Conservation (phyloP, 768 basidiomycete genomes). For the Mycena kentingensis region DNA sequence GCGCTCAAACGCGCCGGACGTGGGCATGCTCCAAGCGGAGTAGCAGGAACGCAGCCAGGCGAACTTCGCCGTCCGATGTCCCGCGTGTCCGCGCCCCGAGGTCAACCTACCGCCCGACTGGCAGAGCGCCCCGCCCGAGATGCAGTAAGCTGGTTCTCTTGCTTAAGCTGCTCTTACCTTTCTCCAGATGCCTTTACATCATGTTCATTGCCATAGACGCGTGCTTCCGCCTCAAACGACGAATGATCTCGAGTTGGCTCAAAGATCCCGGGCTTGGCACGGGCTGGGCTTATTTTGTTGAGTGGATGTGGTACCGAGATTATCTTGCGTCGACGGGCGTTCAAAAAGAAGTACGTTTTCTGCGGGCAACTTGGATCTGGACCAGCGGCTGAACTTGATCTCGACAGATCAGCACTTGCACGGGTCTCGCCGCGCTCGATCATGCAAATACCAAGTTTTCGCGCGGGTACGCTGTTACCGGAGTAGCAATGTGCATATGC, state of each 20-base stretch:
- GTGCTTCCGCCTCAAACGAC: not conserved
- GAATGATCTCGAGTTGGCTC: not conserved
- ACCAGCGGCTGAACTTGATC: no score
- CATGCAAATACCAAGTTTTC: no score
- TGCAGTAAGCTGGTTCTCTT: not conserved
- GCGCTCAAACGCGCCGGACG: conserved; percentile 9
- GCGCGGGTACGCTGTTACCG: no score
- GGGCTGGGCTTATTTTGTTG: not conserved
- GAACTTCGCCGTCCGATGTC: conserved; percentile 7
- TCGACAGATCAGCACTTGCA: not conserved
- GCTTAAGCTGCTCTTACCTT: no score
- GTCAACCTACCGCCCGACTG: conserved; percentile 9
- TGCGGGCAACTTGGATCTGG: not conserved
- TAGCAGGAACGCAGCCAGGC: not conserved
- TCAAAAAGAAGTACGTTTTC: conserved; percentile 12
- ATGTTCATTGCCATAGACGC: not conserved
- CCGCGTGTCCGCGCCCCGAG: conserved; percentile 10
- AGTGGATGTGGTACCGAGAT: conserved; percentile 9
- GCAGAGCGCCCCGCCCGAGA: not conserved
- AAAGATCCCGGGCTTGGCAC: not conserved
- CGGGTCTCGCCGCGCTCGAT: not conserved
- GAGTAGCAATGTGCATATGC: no score
- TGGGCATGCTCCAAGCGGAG: not conserved
- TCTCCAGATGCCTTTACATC: not conserved
- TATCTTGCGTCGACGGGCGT: conserved; percentile 2